Conservation (phyloP, 352 stramenopile genomes). For the Aphanomyces invadans region DNA sequence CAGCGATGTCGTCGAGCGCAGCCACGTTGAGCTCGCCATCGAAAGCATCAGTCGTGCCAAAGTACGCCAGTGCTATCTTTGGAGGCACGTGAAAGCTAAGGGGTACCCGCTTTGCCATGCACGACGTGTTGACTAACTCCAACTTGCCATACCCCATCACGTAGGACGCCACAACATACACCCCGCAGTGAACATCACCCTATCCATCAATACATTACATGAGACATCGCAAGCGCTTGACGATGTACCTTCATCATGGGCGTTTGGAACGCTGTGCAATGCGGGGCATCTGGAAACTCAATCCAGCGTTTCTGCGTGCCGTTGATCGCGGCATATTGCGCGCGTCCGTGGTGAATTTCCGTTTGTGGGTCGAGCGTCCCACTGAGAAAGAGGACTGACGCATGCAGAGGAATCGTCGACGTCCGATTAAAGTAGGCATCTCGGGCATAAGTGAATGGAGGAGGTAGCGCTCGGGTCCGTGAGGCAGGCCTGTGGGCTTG, state of each 20-base stretch:
- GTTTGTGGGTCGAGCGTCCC: slow-evolving; percentile 40
- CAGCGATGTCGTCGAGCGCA: neutral
- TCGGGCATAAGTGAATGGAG: neutral
- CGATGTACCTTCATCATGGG: neutral
- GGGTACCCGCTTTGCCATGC: slow-evolving; percentile 30
- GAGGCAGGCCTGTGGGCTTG: slow-evolving; percentile 29
- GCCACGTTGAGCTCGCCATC: neutral
- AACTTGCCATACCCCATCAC: slow-evolving; percentile 28
- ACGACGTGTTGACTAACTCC: slow-evolving; percentile 32
- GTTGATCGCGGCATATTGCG: neutral
- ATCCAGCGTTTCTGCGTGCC: slow-evolving; percentile 8
- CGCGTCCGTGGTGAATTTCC: slow-evolving; percentile 36
- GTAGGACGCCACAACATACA: slow-evolving; percentile 36
- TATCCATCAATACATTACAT: neutral
- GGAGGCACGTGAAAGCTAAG: slow-evolving; percentile 20
- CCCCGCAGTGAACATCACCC: slow-evolving; percentile 29
- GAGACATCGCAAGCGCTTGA: neutral
- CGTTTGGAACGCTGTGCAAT: slow-evolving; percentile 8
- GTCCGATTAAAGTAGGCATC: slow-evolving; percentile 11
- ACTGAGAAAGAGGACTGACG: slow-evolving; percentile 49
- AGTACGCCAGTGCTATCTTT: neutral
- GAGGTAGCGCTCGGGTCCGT: slow-evolving; percentile 33
- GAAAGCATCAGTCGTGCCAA: slow-evolving; percentile 20
- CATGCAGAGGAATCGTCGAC: slow-evolving; percentile 29
- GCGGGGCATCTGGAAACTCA: slow-evolving; percentile 8